These are phyloP conservation scores for Ilyonectria destructans DNA, from an alignment of 2,329 filamentous ascomycete genomes.

Conservation along the genomic window DNA sequence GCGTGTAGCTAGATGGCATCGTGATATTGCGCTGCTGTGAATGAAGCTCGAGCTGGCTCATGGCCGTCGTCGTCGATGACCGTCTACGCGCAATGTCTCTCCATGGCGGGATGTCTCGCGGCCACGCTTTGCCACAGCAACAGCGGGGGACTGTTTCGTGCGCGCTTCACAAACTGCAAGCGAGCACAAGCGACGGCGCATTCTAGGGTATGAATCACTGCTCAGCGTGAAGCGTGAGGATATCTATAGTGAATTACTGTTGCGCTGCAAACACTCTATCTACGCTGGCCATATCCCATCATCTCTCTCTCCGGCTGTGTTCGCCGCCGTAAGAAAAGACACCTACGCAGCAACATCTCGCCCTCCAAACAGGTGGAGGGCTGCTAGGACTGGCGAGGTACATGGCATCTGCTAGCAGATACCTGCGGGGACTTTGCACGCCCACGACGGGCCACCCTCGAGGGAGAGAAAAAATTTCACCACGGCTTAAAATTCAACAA, in stretches of 20 bases:
- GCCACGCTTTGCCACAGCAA: conserved; percentile 19
- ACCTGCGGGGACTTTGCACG: conserved; percentile 45
- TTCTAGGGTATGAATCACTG: not conserved
- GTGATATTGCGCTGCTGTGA: conserved; percentile 8
- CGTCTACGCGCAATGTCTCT: not conserved
- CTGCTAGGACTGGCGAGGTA: conserved; percentile 42
- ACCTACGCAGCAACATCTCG: conserved; percentile 9
- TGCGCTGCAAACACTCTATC: not conserved
- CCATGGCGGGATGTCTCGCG: conserved; percentile 14
- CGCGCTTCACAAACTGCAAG: conserved; percentile 10
- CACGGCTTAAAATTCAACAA: conserved; percentile 47
- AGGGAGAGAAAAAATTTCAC: conserved; percentile 45
- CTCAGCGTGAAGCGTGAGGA: not conserved
- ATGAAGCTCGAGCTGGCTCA: not conserved
- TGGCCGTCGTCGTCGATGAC: not conserved
- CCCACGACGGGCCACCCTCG: conserved; percentile 30
- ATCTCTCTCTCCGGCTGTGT: not conserved
- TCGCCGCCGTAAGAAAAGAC: not conserved
- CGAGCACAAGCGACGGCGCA: not conserved
- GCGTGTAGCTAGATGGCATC: conserved; percentile 43
- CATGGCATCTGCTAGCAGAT: conserved; percentile 51
- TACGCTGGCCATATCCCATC: not conserved
- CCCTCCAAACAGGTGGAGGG: conserved; percentile 21
- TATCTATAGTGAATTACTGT: not conserved
- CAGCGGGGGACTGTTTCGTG: conserved; percentile 18